Evolutionary conservation across 805 yeast genomes (phyloP).

Genomic region (Starmerella apicola): DNA sequence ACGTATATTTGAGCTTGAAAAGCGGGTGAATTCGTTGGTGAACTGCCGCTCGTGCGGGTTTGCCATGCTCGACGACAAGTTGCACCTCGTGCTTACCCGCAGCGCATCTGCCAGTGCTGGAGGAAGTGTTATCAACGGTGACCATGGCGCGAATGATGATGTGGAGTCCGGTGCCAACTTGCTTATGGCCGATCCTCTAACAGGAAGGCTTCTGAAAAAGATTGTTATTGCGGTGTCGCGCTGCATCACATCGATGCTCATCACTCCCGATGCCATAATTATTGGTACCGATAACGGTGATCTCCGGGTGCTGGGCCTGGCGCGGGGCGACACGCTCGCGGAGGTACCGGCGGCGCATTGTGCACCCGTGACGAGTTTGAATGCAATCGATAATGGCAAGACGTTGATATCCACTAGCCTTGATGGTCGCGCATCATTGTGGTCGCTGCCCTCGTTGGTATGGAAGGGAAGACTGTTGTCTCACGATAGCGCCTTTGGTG

Average conservation of each 20-base stretch:
- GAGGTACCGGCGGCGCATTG: constrained; percentile 21
- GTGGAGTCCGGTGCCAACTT: constrained; percentile 10
- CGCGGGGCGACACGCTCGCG: constrained; percentile 17
- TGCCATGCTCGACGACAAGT: constrained; percentile 7
- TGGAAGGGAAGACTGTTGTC: constrained; percentile 22
- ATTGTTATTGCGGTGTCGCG: constrained; percentile 9
- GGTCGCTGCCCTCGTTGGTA: constrained; percentile 19
- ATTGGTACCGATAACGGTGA: constrained; percentile 20
- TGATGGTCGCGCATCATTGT: constrained; percentile 23
- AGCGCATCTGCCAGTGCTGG: too few relatives aligned
- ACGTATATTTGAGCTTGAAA: too few relatives aligned
- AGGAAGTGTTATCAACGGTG: too few relatives aligned
- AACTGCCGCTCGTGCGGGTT: constrained; percentile 10
- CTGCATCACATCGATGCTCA: constrained; percentile 9
- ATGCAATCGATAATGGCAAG: background rate
- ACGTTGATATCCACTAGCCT: constrained; percentile 18
- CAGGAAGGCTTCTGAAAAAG: constrained; percentile 17
- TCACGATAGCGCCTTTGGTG: constrained; percentile 22
- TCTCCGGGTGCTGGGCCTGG: constrained; percentile 15
- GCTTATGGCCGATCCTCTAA: constrained; percentile 17
- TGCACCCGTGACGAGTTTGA: constrained; percentile 15
- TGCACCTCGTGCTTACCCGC: constrained; percentile 13
- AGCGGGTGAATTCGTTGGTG: constrained; percentile 1
- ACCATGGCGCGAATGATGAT: constrained; percentile 5
- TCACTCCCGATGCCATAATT: constrained; percentile 10